phyloP scores from a whole-genome alignment of 2,329 filamentous ascomycete species.

The Penicillium nordicum region DNA sequence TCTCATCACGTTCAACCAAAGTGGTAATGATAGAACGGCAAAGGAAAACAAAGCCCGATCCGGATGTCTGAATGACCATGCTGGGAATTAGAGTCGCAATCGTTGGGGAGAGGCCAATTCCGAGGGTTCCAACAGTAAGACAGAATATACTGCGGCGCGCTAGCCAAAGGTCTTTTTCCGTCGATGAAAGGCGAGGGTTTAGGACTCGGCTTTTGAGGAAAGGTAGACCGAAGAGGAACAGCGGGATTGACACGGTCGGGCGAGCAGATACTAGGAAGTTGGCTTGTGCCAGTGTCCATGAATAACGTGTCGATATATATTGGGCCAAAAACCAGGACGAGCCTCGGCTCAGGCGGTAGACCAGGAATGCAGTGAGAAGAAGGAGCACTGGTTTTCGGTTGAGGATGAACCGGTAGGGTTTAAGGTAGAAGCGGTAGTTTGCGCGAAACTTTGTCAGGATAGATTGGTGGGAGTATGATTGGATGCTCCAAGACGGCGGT shows the following conservation, averaged over 20 bases:
- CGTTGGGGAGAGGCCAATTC: slow-evolving; percentile 46
- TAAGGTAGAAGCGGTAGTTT: slow-evolving; percentile 28
- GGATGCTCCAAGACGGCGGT: slow-evolving; percentile 16
- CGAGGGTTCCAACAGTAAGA: slow-evolving; percentile 44
- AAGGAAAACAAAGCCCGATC: slow-evolving; percentile 48
- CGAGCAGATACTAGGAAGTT: slow-evolving; percentile 47
- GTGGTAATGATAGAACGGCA: slow-evolving; percentile 49
- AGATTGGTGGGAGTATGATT: slow-evolving; percentile 9
- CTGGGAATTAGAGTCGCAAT: slow-evolving; percentile 44
- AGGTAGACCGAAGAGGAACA: slow-evolving; percentile 48
- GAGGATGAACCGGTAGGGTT: slow-evolving; percentile 42
- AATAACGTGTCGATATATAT: slow-evolving; percentile 52
- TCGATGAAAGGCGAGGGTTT: slow-evolving; percentile 36
- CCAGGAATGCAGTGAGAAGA: slow-evolving; percentile 47
- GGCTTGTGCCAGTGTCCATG: slow-evolving; percentile 46
- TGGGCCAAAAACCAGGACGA: slow-evolving; percentile 49
- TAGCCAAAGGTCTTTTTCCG: slow-evolving; percentile 47
- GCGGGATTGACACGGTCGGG: slow-evolving; percentile 46
- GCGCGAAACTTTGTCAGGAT: slow-evolving; percentile 16
- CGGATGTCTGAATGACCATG: slow-evolving; percentile 48
- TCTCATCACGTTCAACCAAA: slow-evolving; percentile 47
- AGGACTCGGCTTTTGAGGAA: slow-evolving; percentile 32
- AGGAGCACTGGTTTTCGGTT: slow-evolving; percentile 42
- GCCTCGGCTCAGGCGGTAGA: slow-evolving; percentile 49
- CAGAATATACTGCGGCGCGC: slow-evolving; percentile 46